These are phyloP conservation scores for Collybiopsis confluens DNA, from an alignment of 768 basidiomycete species.

Conservation along the genomic window DNA sequence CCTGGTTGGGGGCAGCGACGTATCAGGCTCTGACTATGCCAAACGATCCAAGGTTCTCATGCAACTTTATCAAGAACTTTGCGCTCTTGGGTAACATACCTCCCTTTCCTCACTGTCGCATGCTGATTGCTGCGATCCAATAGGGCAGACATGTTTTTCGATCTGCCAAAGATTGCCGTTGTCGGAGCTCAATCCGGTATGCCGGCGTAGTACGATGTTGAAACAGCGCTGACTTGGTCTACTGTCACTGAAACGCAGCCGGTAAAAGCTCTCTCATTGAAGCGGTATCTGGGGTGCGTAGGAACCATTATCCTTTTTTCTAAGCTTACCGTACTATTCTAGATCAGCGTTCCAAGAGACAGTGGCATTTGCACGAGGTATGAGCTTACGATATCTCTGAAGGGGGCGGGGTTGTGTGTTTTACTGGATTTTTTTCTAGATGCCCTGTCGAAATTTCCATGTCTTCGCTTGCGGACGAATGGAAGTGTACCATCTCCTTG, in stretches of 20 bases:
- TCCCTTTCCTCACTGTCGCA: background rate
- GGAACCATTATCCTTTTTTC: background rate
- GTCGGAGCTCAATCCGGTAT: conserved; percentile 40
- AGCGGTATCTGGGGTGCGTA: conserved; percentile 34
- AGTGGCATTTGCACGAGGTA: conserved; percentile 59
- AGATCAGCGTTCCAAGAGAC: conserved; percentile 62
- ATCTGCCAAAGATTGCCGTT: conserved; percentile 32
- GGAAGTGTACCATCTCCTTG: background rate
- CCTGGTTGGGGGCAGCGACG: too few relatives aligned
- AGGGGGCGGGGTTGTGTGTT: background rate
- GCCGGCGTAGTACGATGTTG: conserved; percentile 6
- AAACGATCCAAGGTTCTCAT: conserved; percentile 28
- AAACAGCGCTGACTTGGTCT: background rate
- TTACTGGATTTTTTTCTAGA: too few relatives aligned
- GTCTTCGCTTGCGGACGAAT: conserved; percentile 10
- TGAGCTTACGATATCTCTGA: background rate
- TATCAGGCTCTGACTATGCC: conserved; percentile 21
- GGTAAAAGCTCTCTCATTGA: conserved; percentile 41
- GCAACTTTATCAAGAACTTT: conserved; percentile 26
- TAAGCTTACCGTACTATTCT: background rate
- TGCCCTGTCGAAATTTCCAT: conserved; percentile 18
- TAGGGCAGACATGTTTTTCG: conserved; percentile 24
- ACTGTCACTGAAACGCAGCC: conserved; percentile 19
- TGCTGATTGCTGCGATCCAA: conserved; percentile 2
- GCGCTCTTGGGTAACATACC: conserved; percentile 25